Percentiles rank a stretch among this genome's conserved stretches.
These are phyloP conservation scores for Tuber indicum DNA, from an alignment of 495 filamentous ascomycete genomes.

Conservation along the genomic window DNA sequence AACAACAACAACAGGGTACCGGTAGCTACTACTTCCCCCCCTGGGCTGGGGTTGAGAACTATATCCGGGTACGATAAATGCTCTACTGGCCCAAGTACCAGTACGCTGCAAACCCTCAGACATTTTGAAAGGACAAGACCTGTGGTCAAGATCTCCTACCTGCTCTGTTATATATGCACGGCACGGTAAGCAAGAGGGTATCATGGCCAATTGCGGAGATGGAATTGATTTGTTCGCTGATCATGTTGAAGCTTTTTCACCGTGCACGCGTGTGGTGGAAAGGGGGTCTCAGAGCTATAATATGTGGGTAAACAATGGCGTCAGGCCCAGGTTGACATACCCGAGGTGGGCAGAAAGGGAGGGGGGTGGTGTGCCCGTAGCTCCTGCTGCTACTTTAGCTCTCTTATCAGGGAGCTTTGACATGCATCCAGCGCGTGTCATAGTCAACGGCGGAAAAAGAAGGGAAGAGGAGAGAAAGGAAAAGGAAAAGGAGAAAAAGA, in stretches of 20 bases:
- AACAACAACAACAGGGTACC: background rate
- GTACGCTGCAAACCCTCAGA: background rate
- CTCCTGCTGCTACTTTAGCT: constrained; percentile 37
- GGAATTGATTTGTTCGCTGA: constrained; percentile 20
- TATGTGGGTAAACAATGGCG: constrained; percentile 36
- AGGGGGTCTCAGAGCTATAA: constrained; percentile 24
- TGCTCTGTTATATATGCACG: constrained; percentile 21
- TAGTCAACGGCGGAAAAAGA: constrained; percentile 36
- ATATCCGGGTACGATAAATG: constrained; percentile 5
- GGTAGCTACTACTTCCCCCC: background rate
- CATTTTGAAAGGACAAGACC: background rate
- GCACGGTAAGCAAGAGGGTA: constrained; percentile 14
- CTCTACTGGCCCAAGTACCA: too few species aligned
- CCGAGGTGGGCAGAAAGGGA: constrained; percentile 26
- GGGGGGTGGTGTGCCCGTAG: constrained; percentile 36
- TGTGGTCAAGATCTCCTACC: constrained; percentile 17
- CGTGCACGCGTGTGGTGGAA: background rate
- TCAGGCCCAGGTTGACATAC: constrained; percentile 34
- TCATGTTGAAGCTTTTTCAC: constrained; percentile 34
- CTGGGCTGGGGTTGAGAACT: background rate
- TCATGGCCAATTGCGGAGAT: constrained; percentile 27
- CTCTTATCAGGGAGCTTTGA: constrained; percentile 37
- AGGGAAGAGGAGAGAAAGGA: constrained; percentile 8
- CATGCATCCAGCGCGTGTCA: constrained; percentile 35
- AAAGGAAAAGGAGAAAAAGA: constrained; percentile 5